Percentiles rank a stretch among this genome's conserved stretches.
Conservation (phyloP, 169 alveolate species). For the Cytauxzoon felis region DNA sequence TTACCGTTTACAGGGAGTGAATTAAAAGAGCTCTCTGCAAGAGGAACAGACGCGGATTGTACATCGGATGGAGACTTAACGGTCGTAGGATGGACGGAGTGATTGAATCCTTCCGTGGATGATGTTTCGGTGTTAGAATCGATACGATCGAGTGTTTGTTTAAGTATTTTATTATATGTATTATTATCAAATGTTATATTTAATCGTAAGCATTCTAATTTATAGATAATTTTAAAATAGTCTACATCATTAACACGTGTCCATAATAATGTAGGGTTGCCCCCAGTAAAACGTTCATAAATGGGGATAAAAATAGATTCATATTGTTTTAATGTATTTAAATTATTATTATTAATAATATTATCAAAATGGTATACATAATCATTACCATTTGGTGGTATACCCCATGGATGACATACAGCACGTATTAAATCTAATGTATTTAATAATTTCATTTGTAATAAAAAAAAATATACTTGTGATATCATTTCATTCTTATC, state of each 20-base stretch:
- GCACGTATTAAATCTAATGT: slow-evolving; percentile 52
- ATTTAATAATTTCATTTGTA: slow-evolving; percentile 54
- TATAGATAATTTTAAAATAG: slow-evolving; percentile 47
- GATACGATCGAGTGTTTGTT: slow-evolving; percentile 28
- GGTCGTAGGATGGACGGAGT: too few species aligned
- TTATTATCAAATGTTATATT: slow-evolving; percentile 39
- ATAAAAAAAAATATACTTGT: slow-evolving; percentile 37
- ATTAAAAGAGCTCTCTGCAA: too few species aligned
- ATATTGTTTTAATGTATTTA: slow-evolving; percentile 23
- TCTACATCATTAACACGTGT: slow-evolving; percentile 53
- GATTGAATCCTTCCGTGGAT: too few species aligned
- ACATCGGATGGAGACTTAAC: too few species aligned
- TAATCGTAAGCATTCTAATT: slow-evolving; percentile 49
- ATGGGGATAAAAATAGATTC: slow-evolving; percentile 48
- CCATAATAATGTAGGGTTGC: slow-evolving; percentile 49
- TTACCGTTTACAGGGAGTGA: too few species aligned
- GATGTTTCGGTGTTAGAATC: too few species aligned
- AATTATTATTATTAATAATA: slow-evolving; percentile 24
- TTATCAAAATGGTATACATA: slow-evolving; percentile 49
- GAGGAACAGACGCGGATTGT: too few species aligned
- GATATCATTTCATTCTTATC: neutral
- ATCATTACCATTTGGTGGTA: slow-evolving; percentile 57
- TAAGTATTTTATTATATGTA: slow-evolving; percentile 35
- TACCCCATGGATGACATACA: slow-evolving; percentile 65
- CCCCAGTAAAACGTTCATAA: slow-evolving; percentile 30